A percentile compares a stretch with the other conserved stretches of the same genome.
These are phyloP conservation scores for Rutstroemia sp. DNA, from an alignment of 2,329 filamentous ascomycete species.

Conservation along the genomic window DNA sequence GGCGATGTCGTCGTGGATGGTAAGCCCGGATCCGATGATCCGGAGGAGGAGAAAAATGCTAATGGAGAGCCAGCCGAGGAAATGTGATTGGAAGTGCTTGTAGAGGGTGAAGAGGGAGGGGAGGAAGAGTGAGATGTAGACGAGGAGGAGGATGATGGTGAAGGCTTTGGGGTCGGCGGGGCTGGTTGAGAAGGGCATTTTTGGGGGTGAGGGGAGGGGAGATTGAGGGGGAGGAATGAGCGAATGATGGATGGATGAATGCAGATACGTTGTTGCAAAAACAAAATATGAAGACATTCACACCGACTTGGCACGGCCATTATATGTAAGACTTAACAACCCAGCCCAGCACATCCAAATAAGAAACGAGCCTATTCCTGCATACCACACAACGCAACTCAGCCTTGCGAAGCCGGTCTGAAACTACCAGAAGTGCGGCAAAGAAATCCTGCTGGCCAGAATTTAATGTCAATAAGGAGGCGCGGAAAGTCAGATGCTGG, in stretches of 20 bases:
- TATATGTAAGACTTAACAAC: too few species aligned
- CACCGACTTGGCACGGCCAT: too few species aligned
- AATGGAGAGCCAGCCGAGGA: constrained; percentile 1
- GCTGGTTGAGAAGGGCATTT: neutral
- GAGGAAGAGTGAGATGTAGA: neutral
- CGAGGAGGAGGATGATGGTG: neutral
- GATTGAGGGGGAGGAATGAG: neutral
- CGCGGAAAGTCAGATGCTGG: too few species aligned
- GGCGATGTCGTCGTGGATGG: neutral
- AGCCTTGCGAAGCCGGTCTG: too few species aligned
- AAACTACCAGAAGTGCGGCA: too few species aligned
- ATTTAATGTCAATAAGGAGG: too few species aligned
- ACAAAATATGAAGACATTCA: neutral
- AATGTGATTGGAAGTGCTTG: neutral
- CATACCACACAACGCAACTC: too few species aligned
- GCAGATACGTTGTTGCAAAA: neutral
- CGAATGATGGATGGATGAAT: neutral
- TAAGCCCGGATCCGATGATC: neutral
- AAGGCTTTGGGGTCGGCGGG: neutral
- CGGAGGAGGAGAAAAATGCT: neutral
- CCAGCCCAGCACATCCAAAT: too few species aligned
- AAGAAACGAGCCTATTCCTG: too few species aligned
- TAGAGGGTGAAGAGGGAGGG: neutral
- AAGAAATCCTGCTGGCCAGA: too few species aligned
- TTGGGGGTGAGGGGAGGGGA: too few species aligned